These are phyloP conservation scores for Penicillium psychrosexuale DNA, from an alignment of 2,329 filamentous ascomycete genomes.

Conservation along the genomic window DNA sequence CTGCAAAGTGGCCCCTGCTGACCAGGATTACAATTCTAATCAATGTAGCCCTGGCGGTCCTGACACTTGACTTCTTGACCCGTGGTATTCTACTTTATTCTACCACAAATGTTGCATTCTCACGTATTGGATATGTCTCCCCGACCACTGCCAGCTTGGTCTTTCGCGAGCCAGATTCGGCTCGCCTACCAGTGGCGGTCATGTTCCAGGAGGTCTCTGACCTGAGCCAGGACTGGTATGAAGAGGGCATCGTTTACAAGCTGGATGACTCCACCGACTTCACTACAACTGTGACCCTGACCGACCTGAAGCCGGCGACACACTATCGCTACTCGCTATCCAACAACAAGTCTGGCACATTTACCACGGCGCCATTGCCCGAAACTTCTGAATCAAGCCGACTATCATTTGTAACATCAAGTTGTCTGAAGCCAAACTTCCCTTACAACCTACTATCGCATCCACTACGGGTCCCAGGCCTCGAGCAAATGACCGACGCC, in stretches of 20 bases:
- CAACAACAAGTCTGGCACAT: constrained; percentile 80
- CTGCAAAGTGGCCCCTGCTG: constrained; percentile 62
- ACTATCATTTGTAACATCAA: constrained; percentile 88
- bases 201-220: constrained; percentile 51
- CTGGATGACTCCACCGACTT: constrained; percentile 79
- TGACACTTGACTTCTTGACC: constrained; percentile 75
- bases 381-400: constrained; percentile 64
- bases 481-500: constrained; percentile 70
- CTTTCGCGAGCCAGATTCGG: constrained; percentile 75
- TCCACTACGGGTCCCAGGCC: constrained; percentile 75
- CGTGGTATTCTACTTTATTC: constrained; percentile 68
- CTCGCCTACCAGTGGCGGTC: constrained; percentile 71
- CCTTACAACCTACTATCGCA: constrained; percentile 85
- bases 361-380: constrained; percentile 69
- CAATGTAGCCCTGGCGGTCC: constrained; percentile 66
- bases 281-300: constrained; percentile 67
- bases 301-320: constrained; percentile 65
- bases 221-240: constrained; percentile 53
- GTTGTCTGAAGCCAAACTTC: constrained; percentile 86
- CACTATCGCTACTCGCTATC: constrained; percentile 81
- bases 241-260: constrained; percentile 62
- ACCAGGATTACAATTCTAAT: constrained; percentile 67
- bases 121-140: constrained; percentile 82
- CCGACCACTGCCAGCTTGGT: constrained; percentile 74
- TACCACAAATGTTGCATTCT: constrained; percentile 74